Percentiles rank a stretch among this genome's conserved stretches.
Evolutionary conservation across 1,284 basidiomycete species (phyloP).

Genomic region (Boletus subluridellus): DNA sequence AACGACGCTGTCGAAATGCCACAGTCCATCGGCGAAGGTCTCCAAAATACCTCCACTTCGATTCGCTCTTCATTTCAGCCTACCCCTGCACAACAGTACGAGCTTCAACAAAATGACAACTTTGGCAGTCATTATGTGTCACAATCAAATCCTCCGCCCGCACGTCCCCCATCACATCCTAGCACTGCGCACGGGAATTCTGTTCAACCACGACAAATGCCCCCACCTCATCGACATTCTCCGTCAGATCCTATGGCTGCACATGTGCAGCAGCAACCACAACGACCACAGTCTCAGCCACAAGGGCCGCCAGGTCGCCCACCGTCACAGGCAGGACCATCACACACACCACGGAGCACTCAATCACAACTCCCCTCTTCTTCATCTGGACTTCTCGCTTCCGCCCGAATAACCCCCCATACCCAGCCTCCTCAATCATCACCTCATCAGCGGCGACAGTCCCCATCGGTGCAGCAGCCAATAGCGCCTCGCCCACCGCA

Average conservation of each 20-base stretch:
- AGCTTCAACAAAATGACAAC: slow-evolving; percentile 43
- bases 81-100: slow-evolving; percentile 59
- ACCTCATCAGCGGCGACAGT: slow-evolving; percentile 35
- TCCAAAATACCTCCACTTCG: slow-evolving; percentile 38
- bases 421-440: slow-evolving; percentile 33
- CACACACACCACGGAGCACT: slow-evolving; percentile 36
- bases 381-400: slow-evolving; percentile 27
- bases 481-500: slow-evolving; percentile 40
- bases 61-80: slow-evolving; percentile 44
- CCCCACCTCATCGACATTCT: slow-evolving; percentile 41
- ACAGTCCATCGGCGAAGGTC: slow-evolving; percentile 41
- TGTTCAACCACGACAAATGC: slow-evolving; percentile 33
- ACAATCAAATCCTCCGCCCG: slow-evolving; percentile 34
- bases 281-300: slow-evolving; percentile 50
- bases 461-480: slow-evolving; percentile 36
- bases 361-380: slow-evolving; percentile 36
- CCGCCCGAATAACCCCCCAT: slow-evolving; percentile 34
- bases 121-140: slow-evolving; percentile 36
- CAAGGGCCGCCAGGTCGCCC: slow-evolving; percentile 39
- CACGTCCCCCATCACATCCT: slow-evolving; percentile 48
- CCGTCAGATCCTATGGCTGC: slow-evolving; percentile 40
- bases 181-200: slow-evolving; percentile 28
- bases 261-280: slow-evolving; percentile 39
- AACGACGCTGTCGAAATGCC: slow-evolving; percentile 36
- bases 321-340: slow-evolving; percentile 36